phyloP scores from a whole-genome alignment of 2,329 filamentous ascomycete species.

The Albophoma yamanashiensis region DNA sequence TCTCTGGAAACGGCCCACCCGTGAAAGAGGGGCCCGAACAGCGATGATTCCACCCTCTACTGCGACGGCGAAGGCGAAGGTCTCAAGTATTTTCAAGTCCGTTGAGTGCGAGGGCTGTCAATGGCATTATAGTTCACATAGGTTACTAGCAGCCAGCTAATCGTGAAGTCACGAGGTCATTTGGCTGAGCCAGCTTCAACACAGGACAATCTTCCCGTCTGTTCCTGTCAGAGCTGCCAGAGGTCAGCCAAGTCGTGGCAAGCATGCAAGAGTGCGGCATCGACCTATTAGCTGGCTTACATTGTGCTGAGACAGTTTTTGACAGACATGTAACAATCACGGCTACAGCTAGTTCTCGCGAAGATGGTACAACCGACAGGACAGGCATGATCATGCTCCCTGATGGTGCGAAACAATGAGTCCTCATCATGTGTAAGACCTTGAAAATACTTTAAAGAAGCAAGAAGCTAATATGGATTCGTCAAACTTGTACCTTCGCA shows the following conservation, averaged over 20 bases:
- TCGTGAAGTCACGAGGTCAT: slow-evolving; percentile 12
- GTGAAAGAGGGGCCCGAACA: slow-evolving; percentile 30
- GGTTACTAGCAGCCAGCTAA: too few relatives aligned
- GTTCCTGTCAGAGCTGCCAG: slow-evolving; percentile 23
- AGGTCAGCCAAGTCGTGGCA: slow-evolving; percentile 16
- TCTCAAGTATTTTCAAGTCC: slow-evolving; percentile 22
- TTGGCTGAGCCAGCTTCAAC: slow-evolving; percentile 24
- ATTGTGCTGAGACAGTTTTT: slow-evolving; percentile 32
- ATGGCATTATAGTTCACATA: slow-evolving; percentile 20
- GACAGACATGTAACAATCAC: slow-evolving; percentile 33
- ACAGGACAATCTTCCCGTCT: slow-evolving; percentile 27
- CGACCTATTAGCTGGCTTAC: slow-evolving; percentile 25
- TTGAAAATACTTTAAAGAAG: not conserved
- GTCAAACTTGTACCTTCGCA: slow-evolving; percentile 12
- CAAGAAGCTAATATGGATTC: too few relatives aligned
- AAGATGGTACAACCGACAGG: slow-evolving; percentile 11
- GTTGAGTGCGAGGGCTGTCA: slow-evolving; percentile 25
- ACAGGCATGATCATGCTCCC: not conserved
- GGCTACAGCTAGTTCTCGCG: slow-evolving; percentile 32
- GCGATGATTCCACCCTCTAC: slow-evolving; percentile 28
- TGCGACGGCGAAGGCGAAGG: slow-evolving; percentile 26
- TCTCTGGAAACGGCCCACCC: slow-evolving; percentile 15
- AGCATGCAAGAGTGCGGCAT: slow-evolving; percentile 24
- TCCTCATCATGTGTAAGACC: not conserved
- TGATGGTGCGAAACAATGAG: not conserved